phyloP scores from a whole-genome alignment of 2,329 filamentous ascomycete species.

The Clarireedia hainanense region DNA sequence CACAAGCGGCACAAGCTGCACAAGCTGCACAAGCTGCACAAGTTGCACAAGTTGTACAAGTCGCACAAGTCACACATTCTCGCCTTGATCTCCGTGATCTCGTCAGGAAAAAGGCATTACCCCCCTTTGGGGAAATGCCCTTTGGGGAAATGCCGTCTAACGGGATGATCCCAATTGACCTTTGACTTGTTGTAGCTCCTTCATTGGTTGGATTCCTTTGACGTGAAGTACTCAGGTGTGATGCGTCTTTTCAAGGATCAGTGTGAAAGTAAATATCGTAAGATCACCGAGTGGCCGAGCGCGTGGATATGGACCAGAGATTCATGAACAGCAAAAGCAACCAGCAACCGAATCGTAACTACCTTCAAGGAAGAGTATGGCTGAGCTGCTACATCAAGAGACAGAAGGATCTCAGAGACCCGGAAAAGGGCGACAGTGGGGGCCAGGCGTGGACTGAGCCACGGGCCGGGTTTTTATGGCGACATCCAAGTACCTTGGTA shows the following conservation, averaged over 20 bases:
- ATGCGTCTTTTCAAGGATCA: not conserved
- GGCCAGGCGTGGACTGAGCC: not conserved
- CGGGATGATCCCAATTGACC: too few relatives aligned
- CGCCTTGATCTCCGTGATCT: too few relatives aligned
- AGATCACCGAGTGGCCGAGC: not conserved
- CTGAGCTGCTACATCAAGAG: not conserved
- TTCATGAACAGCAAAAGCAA: not conserved
- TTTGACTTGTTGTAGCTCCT: too few relatives aligned
- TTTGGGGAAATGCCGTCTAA: too few relatives aligned
- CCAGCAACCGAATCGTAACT: not conserved
- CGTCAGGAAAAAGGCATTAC: too few relatives aligned
- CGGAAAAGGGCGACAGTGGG: not conserved
- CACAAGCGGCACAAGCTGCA: not conserved
- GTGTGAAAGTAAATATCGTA: not conserved
- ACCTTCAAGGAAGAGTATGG: not conserved
- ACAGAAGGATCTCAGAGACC: not conserved
- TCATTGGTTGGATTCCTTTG: not conserved
- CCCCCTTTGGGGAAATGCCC: too few relatives aligned
- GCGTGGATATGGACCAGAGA: not conserved
- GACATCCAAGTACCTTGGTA: not conserved
- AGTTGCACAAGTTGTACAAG: not conserved
- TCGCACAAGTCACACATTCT: not conserved
- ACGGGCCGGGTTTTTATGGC: not conserved
- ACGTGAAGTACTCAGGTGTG: not conserved
- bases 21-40: not conserved